Conservation (phyloP, 257 asterid genomes). For the Solanum habrochaites region DNA sequence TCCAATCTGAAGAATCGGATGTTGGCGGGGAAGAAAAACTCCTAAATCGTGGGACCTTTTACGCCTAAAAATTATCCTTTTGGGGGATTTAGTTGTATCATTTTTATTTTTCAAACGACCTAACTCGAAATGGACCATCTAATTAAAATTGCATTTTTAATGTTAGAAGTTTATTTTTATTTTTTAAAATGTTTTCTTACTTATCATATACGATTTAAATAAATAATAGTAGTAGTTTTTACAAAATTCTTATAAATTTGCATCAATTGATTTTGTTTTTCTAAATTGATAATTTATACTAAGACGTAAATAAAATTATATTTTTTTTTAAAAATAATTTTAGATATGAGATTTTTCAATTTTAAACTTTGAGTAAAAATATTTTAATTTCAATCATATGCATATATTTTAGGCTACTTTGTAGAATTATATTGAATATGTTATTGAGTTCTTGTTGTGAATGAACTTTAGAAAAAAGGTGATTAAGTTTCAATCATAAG, state of each 20-base stretch:
- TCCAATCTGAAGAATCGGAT: neutral
- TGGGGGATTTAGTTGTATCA: neutral
- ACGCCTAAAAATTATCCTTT: neutral
- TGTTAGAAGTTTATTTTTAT: neutral
- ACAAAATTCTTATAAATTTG: neutral
- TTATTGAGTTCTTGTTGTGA: no score
- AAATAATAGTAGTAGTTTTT: neutral
- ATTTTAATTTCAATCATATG: no score
- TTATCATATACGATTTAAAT: neutral
- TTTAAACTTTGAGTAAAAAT: neutral
- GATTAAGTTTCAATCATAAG: no score
- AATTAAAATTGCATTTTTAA: neutral
- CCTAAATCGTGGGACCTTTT: neutral
- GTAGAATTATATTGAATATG: no score
- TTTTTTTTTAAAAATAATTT: neutral
- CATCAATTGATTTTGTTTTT: neutral
- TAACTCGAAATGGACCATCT: neutral
- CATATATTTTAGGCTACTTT: neutral
- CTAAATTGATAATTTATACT: neutral
- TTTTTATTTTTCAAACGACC: neutral
- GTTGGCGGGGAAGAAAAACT: neutral
- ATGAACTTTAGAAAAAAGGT: no score
- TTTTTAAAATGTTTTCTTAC: neutral
- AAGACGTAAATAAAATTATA: neutral
- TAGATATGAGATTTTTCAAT: neutral